These are phyloP conservation scores for Breviolum minutum DNA, from an alignment of 73 alveolate genomes.

Conservation along the genomic window DNA sequence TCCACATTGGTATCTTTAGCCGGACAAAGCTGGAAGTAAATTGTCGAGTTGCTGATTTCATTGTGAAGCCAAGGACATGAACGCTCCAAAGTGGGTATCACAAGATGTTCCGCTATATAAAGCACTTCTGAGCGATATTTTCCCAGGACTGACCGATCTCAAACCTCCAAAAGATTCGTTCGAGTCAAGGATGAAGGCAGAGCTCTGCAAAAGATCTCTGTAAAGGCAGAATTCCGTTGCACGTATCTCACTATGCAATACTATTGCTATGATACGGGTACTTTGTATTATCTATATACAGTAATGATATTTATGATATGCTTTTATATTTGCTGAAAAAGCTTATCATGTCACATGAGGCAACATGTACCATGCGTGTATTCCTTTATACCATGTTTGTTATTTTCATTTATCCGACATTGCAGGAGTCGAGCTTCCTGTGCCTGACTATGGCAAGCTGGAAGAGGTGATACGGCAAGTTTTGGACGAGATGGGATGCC, in stretches of 20 bases:
- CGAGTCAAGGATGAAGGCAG: not conserved
- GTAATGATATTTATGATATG: too few species aligned
- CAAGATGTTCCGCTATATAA: constrained; percentile 99
- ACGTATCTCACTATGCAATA: too few species aligned
- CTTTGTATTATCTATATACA: too few species aligned
- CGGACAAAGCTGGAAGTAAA: not conserved
- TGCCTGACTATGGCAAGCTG: constrained; percentile 92
- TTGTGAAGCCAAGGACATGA: constrained; percentile 99
- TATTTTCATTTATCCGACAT: too few species aligned
- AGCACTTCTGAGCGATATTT: constrained; percentile 99
- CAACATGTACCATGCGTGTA: not conserved
- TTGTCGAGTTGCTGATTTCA: not conserved
- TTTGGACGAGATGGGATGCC: constrained; percentile 96
- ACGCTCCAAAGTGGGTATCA: constrained; percentile 99
- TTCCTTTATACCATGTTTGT: not conserved
- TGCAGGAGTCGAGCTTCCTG: constrained; percentile 92
- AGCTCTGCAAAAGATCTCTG: too few species aligned
- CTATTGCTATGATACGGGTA: too few species aligned
- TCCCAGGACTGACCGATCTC: constrained; percentile 97
- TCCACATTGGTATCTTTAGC: not conserved
- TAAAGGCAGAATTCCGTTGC: too few species aligned
- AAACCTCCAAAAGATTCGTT: not conserved
- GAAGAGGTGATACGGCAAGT: constrained; percentile 73
- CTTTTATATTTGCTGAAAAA: too few species aligned
- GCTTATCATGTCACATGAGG: not conserved